These are phyloP conservation scores for Leccinum boreale DNA, from an alignment of 768 basidiomycete species.

Conservation along the genomic window DNA sequence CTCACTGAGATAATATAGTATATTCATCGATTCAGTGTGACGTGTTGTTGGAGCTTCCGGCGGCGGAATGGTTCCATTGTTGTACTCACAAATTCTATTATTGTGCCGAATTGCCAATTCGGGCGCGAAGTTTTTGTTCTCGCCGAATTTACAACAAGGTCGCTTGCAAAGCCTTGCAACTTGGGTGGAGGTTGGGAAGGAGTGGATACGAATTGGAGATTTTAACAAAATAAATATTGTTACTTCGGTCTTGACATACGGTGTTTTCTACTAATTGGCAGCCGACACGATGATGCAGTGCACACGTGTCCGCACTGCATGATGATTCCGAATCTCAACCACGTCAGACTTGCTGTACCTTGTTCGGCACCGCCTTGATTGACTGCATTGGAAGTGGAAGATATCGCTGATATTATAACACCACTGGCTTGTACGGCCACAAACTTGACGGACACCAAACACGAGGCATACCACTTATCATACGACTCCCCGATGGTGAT, in stretches of 20 bases:
- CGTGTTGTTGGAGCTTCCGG: background rate
- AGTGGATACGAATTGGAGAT: background rate
- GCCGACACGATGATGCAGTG: background rate
- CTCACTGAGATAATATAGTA: constrained; percentile 22
- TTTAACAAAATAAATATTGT: background rate
- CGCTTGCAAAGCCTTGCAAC: background rate
- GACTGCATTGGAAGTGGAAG: background rate
- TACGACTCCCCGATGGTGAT: background rate
- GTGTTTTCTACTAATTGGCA: background rate
- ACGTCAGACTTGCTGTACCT: background rate
- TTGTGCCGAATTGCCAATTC: constrained; percentile 17
- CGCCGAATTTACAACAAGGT: constrained; percentile 4
- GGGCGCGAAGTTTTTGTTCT: constrained; percentile 17
- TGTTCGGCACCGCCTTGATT: background rate
- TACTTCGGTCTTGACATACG: background rate
- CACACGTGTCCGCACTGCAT: background rate
- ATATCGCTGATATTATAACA: constrained; percentile 7
- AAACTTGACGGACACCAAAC: background rate
- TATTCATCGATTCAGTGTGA: background rate
- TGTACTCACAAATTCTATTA: constrained; percentile 32
- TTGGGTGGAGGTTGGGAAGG: background rate
- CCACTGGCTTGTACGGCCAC: background rate
- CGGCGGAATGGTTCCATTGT: constrained; percentile 5
- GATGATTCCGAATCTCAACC: background rate
- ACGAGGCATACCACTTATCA: background rate